Evolutionary conservation across 331 rosid species (phyloP).

Genomic region (Pyracantha coccinea): DNA sequence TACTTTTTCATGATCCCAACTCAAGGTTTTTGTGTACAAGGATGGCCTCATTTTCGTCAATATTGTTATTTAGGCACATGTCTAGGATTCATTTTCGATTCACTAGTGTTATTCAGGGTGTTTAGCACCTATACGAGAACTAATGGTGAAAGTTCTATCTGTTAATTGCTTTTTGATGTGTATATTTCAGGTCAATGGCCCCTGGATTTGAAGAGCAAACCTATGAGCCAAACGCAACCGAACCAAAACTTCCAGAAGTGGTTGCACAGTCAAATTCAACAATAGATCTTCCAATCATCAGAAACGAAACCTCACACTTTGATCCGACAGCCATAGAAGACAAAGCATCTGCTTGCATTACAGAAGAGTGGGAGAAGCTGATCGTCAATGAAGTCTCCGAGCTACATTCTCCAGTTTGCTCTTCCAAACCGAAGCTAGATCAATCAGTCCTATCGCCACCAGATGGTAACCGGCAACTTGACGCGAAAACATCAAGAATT

Average conservation of each 20-base stretch:
- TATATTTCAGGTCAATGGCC: constrained; percentile 39
- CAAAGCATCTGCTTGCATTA: constrained; percentile 34
- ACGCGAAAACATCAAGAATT: constrained; percentile 60
- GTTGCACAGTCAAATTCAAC: constrained; percentile 8
- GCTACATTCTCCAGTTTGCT: constrained; percentile 34
- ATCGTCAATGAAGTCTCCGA: constrained; percentile 48
- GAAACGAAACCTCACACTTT: background rate
- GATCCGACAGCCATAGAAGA: constrained; percentile 25
- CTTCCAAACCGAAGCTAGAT: constrained; percentile 36
- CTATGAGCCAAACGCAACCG: constrained; percentile 28
- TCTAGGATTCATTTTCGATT: background rate
- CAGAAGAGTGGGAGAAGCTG: constrained; percentile 79
- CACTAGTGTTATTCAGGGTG: background rate
- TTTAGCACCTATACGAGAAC: background rate
- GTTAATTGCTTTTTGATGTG: background rate
- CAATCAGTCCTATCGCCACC: constrained; percentile 25
- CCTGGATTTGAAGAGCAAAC: constrained; percentile 27
- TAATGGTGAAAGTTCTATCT: background rate
- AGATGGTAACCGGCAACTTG: constrained; percentile 40
- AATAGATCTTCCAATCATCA: constrained; percentile 9
- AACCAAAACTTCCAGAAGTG: constrained; percentile 24
- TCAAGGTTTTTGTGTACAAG: background rate
- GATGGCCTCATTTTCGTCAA: background rate
- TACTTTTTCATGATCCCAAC: background rate
- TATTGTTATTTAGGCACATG: too few relatives aligned